Evolutionary conservation across 73 alveolate genomes (phyloP).

Genomic region (Chromera velia): DNA sequence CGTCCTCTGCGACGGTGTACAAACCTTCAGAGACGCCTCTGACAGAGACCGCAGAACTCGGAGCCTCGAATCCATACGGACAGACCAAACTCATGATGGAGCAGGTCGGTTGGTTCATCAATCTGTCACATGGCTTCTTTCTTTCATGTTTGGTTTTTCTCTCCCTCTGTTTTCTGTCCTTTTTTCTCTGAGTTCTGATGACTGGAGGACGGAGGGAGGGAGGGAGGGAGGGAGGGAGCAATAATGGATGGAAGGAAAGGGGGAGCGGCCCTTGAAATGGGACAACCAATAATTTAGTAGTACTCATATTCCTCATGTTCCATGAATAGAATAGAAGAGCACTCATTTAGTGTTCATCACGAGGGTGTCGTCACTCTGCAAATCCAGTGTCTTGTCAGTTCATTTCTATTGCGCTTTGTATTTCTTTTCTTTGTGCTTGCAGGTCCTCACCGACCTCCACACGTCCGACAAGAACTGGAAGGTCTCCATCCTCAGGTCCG

Average conservation of each 20-base stretch:
- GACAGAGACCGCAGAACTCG: conserved; percentile 57
- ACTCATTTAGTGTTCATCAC: too few relatives aligned
- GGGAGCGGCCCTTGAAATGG: too few relatives aligned
- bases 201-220: too few relatives aligned
- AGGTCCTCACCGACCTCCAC: conserved; percentile 55
- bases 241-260: too few relatives aligned
- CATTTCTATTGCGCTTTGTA: not conserved
- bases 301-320: too few relatives aligned
- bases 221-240: too few relatives aligned
- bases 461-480: conserved; percentile 47
- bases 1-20: conserved; percentile 92
- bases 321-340: too few relatives aligned
- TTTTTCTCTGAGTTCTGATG: too few relatives aligned
- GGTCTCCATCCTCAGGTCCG: conserved; percentile 50
- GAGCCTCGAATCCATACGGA: conserved; percentile 86
- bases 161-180: conserved; percentile 12
- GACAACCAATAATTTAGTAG: too few relatives aligned
- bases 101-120: not conserved
- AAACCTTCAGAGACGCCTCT: conserved; percentile 62
- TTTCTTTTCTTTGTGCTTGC: not conserved
- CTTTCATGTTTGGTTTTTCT: not conserved
- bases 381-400: too few relatives aligned
- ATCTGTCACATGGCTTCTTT: not conserved
- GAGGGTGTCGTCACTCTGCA: too few relatives aligned
- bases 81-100: conserved; percentile 65